Percentiles rank a stretch among this genome's conserved stretches.
These are phyloP conservation scores for Mesembryanthemum crystallinum DNA, from an alignment of 148 eudicot species.

Conservation along the genomic window DNA sequence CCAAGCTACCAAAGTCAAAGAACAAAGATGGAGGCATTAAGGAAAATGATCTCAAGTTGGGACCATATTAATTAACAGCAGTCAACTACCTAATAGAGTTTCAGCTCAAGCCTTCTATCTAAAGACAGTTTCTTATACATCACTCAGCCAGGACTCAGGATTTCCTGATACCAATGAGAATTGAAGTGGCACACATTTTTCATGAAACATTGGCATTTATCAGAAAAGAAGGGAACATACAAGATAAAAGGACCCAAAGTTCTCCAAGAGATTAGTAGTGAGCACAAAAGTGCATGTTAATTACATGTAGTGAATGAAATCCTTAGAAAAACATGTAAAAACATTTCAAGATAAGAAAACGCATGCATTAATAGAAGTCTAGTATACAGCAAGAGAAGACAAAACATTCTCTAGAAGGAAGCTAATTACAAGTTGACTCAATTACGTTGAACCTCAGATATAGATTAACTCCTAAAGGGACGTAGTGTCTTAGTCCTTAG, in stretches of 20 bases:
- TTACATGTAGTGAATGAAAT: not conserved
- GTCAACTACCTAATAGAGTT: not conserved
- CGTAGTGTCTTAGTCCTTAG: too few species aligned
- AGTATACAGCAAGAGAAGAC: too few species aligned
- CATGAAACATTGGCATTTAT: not conserved
- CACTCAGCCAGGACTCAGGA: not conserved
- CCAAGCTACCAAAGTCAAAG: not conserved
- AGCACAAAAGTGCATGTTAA: not conserved
- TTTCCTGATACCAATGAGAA: not conserved
- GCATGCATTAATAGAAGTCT: too few species aligned
- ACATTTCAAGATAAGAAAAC: too few species aligned
- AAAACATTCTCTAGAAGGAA: too few species aligned
- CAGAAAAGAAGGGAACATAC: not conserved
- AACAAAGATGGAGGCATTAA: not conserved
- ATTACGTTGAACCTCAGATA: too few species aligned
- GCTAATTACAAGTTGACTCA: too few species aligned
- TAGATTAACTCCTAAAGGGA: too few species aligned
- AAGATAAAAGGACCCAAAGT: not conserved
- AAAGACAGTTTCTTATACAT: not conserved
- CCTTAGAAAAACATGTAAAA: not conserved
- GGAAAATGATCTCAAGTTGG: not conserved
- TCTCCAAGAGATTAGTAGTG: not conserved
- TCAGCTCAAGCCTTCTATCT: not conserved
- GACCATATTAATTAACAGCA: not conserved
- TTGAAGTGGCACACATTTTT: not conserved